These are phyloP conservation scores for Lentinula lateritia DNA, from an alignment of 768 basidiomycete species.

Conservation along the genomic window DNA sequence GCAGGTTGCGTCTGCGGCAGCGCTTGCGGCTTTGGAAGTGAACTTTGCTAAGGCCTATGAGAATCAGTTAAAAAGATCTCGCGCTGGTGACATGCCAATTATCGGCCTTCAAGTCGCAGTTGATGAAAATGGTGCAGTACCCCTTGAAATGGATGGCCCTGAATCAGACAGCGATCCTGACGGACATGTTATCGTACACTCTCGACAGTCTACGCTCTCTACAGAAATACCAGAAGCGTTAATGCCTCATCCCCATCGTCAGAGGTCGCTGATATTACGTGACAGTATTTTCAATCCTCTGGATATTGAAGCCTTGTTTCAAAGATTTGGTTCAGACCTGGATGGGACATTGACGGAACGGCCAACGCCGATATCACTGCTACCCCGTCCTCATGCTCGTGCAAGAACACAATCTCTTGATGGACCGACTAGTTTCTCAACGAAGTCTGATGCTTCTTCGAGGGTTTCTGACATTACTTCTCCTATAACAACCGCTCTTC, in stretches of 20 bases:
- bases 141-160: no score
- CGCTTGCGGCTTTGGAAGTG: conserved; percentile 1
- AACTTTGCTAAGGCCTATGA: background rate
- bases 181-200: background rate
- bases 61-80: background rate
- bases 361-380: background rate
- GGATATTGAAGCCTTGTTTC: background rate
- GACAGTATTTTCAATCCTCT: background rate
- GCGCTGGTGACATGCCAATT: background rate
- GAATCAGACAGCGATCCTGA: background rate
- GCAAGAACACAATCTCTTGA: background rate
- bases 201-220: background rate
- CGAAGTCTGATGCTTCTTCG: background rate
- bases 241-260: conserved; percentile 1
- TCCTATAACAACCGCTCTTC: background rate
- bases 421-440: background rate
- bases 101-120: background rate
- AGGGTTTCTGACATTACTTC: background rate
- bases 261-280: background rate
- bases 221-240: background rate
- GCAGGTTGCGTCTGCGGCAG: conserved; percentile 3
- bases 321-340: background rate
- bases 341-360: background rate
- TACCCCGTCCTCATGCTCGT: conserved; percentile 2
- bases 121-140: background rate